These are phyloP conservation scores for Leccinum griseonigrum DNA, from an alignment of 1,284 basidiomycete species.

Conservation along the genomic window DNA sequence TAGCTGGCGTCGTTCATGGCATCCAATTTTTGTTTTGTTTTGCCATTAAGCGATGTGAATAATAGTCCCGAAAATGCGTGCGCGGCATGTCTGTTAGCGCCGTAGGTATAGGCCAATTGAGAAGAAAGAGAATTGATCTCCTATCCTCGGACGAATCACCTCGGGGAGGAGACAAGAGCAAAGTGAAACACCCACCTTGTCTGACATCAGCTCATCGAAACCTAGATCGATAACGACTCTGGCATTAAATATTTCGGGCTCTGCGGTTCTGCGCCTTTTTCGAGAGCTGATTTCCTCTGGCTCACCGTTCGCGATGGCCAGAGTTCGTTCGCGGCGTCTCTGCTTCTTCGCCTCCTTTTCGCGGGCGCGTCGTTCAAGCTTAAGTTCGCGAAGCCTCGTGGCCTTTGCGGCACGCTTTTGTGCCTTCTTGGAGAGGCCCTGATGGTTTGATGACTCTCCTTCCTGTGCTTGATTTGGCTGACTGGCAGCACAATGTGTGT, in stretches of 20 bases:
- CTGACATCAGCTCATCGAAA: conserved; percentile 94
- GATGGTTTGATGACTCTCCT: conserved; percentile 17
- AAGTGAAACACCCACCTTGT: conserved; percentile 65
- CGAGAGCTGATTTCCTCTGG: conserved; percentile 46
- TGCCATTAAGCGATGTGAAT: conserved; percentile 77
- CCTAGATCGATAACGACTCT: conserved; percentile 87
- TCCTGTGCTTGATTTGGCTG: conserved; percentile 13
- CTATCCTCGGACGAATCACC: conserved; percentile 40
- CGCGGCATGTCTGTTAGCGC: conserved; percentile 73
- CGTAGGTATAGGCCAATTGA: conserved; percentile 89
- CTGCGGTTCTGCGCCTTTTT: conserved; percentile 41
- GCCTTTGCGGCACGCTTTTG: conserved; percentile 74
- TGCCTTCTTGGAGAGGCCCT: conserved; percentile 73
- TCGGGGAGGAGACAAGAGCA: conserved; percentile 16
- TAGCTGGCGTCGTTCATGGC: conserved; percentile 66
- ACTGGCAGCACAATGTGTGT: conserved; percentile 10
- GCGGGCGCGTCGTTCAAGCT: conserved; percentile 71
- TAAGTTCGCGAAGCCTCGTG: conserved; percentile 62
- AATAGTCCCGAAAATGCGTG: conserved; percentile 72
- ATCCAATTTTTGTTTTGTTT: conserved; percentile 69
- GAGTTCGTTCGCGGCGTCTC: conserved; percentile 55
- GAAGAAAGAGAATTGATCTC: conserved; percentile 87
- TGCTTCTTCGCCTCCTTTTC: conserved; percentile 73
- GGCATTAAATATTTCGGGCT: conserved; percentile 60
- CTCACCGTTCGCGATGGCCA: conserved; percentile 56